A percentile compares a stretch with the other conserved stretches of the same genome.
Conservation (phyloP, 2,329 filamentous ascomycete species). For the Anthostomella pinea region DNA sequence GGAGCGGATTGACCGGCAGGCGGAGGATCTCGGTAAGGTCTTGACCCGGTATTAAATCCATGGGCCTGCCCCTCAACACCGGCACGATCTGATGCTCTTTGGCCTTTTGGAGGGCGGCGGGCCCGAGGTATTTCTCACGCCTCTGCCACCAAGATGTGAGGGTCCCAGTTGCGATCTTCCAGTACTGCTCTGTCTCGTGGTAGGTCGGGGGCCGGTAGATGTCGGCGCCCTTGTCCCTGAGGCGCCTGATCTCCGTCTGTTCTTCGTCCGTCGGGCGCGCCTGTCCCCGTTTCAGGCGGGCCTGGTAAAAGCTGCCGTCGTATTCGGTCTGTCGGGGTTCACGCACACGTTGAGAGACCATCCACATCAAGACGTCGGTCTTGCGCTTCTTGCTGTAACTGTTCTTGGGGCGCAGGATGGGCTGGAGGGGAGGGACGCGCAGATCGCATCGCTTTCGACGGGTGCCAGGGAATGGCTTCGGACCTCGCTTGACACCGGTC, state of each 20-base stretch:
- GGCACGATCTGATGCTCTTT: slow-evolving; percentile 3
- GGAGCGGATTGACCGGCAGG: too few species aligned
- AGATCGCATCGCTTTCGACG: slow-evolving; percentile 14
- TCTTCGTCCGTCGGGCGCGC: neutral
- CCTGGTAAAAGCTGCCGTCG: neutral
- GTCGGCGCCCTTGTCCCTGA: slow-evolving; percentile 2
- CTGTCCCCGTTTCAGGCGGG: neutral
- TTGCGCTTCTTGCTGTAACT: slow-evolving; percentile 2
- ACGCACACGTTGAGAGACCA: slow-evolving; percentile 2
- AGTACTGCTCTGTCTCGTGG: slow-evolving; percentile 3
- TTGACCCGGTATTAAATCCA: slow-evolving; percentile 3
- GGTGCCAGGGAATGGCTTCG: slow-evolving; percentile 7
- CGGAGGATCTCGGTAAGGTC: too few species aligned
- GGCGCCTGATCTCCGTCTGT: neutral
- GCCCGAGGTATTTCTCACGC: slow-evolving; percentile 8
- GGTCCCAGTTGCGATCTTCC: slow-evolving; percentile 2
- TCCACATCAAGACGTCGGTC: slow-evolving; percentile 1
- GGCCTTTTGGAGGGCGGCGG: slow-evolving; percentile 4
- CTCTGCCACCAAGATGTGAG: slow-evolving; percentile 4
- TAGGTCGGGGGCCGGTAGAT: slow-evolving; percentile 8
- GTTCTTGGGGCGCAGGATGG: slow-evolving; percentile 1
- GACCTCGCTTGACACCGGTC: slow-evolving; percentile 4
- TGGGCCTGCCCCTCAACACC: slow-evolving; percentile 1
- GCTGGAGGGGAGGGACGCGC: slow-evolving; percentile 10
- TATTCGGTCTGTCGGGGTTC: slow-evolving; percentile 1